Evolutionary conservation across 2,329 filamentous ascomycete genomes (phyloP).

Genomic region (Cadophora luteo-olivacea): DNA sequence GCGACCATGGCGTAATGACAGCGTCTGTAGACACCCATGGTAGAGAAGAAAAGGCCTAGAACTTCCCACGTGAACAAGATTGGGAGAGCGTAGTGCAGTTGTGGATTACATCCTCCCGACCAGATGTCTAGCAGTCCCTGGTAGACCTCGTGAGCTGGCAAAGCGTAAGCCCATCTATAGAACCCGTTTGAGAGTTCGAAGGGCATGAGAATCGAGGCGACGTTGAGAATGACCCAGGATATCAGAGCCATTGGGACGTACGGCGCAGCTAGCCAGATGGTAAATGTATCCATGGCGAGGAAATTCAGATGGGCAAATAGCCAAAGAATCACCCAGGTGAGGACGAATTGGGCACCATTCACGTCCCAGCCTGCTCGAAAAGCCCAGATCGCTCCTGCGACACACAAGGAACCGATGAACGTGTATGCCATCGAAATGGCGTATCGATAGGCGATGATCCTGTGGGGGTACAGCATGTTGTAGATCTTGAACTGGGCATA

Average conservation of each 20-base stretch:
- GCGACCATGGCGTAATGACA: conserved; percentile 44
- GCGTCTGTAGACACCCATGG: conserved; percentile 42
- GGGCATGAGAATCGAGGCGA: conserved; percentile 64
- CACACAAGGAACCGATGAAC: conserved; percentile 47
- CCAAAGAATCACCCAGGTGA: conserved; percentile 66
- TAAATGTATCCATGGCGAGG: conserved; percentile 49
- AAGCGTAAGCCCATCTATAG: conserved; percentile 67
- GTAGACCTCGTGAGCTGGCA: conserved; percentile 66
- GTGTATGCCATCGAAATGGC: conserved; percentile 44
- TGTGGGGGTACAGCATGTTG: conserved; percentile 31
- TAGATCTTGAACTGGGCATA: conserved; percentile 40
- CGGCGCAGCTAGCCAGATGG: conserved; percentile 45
- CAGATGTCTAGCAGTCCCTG: conserved; percentile 50
- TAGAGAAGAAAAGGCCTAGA: conserved; percentile 34
- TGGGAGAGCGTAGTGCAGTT: conserved; percentile 49
- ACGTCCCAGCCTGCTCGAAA: conserved; percentile 52
- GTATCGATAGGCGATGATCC: conserved; percentile 42
- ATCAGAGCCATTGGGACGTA: conserved; percentile 52
- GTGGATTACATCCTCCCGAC: conserved; percentile 50
- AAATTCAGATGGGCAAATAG: conserved; percentile 61
- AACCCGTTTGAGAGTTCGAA: conserved; percentile 64
- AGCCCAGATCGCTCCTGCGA: conserved; percentile 52
- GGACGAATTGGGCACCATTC: conserved; percentile 60
- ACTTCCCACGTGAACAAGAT: conserved; percentile 51
- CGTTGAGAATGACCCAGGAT: conserved; percentile 71